Evolutionary conservation across 495 filamentous ascomycete genomes (phyloP).

Genomic region (Aspergillus sclerotioniger): DNA sequence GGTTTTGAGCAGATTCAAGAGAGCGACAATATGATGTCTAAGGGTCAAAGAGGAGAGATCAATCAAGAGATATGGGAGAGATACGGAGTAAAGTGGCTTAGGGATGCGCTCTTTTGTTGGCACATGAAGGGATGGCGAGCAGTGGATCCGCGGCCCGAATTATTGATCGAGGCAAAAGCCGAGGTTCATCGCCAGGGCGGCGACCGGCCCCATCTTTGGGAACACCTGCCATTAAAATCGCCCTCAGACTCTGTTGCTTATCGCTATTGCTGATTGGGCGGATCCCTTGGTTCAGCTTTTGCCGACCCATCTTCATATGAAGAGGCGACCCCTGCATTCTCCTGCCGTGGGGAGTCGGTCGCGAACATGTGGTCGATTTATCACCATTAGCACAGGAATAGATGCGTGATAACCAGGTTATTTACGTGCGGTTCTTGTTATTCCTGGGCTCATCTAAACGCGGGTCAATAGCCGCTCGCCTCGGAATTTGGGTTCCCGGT

Average conservation of each 20-base stretch:
- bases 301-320: neutral
- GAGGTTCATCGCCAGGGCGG: slow-evolving; percentile 27
- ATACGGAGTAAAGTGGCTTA: slow-evolving; percentile 8
- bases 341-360: neutral
- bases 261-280: neutral
- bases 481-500: slow-evolving; percentile 17
- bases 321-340: neutral
- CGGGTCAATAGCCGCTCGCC: slow-evolving; percentile 11
- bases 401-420: too few relatives aligned
- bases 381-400: neutral
- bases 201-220: neutral
- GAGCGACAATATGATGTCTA: neutral
- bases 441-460: neutral
- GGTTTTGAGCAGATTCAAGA: neutral
- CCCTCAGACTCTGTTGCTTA: neutral
- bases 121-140: slow-evolving; percentile 32
- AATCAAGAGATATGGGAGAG: slow-evolving; percentile 5
- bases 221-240: neutral
- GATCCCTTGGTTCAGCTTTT: neutral
- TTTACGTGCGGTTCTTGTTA: neutral
- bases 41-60: slow-evolving; percentile 5
- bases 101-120: slow-evolving; percentile 21
- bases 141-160: slow-evolving; percentile 38
- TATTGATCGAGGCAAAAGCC: slow-evolving; percentile 29
- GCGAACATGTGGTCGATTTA: slow-evolving; percentile 6